Conservation (phyloP, 306 rosid genomes). For the Vigna angularis region DNA sequence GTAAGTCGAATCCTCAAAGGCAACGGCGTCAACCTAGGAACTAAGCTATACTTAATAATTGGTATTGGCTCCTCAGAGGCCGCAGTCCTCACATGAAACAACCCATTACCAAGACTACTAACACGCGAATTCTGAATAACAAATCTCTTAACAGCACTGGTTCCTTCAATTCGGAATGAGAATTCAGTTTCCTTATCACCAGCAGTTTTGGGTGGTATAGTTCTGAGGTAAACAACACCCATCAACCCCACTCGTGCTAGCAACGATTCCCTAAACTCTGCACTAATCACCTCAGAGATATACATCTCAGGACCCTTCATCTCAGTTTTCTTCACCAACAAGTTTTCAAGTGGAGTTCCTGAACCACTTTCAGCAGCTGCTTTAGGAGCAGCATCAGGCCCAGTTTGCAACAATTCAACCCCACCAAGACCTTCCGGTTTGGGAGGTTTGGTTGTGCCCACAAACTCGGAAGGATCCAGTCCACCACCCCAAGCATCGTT, state of each 20-base stretch:
- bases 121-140: slow-evolving; percentile 78
- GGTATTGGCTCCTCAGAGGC: slow-evolving; percentile 85
- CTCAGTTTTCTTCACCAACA: slow-evolving; percentile 67
- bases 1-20: slow-evolving; percentile 90
- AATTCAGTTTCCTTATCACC: slow-evolving; percentile 93
- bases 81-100: slow-evolving; percentile 87
- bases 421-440: slow-evolving; percentile 90
- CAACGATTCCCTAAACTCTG: slow-evolving; percentile 89
- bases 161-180: slow-evolving; percentile 84
- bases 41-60: slow-evolving; percentile 77
- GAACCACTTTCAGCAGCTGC: slow-evolving; percentile 53
- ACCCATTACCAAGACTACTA: slow-evolving; percentile 82
- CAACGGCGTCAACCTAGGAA: slow-evolving; percentile 84
- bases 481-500: slow-evolving; percentile 99
- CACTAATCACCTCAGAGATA: slow-evolving; percentile 79
- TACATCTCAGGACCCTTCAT: slow-evolving; percentile 95
- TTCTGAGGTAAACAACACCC: slow-evolving; percentile 86
- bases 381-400: slow-evolving; percentile 61
- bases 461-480: slow-evolving; percentile 87
- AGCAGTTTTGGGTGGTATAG: slow-evolving; percentile 74
- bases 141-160: slow-evolving; percentile 79
- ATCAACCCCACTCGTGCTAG: slow-evolving; percentile 84
- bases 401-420: slow-evolving; percentile 89
- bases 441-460: slow-evolving; percentile 64
- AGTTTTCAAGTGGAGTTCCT: slow-evolving; percentile 70